Evolutionary conservation across 345 rosid species (phyloP).

Genomic region (Lepidium africanum): DNA sequence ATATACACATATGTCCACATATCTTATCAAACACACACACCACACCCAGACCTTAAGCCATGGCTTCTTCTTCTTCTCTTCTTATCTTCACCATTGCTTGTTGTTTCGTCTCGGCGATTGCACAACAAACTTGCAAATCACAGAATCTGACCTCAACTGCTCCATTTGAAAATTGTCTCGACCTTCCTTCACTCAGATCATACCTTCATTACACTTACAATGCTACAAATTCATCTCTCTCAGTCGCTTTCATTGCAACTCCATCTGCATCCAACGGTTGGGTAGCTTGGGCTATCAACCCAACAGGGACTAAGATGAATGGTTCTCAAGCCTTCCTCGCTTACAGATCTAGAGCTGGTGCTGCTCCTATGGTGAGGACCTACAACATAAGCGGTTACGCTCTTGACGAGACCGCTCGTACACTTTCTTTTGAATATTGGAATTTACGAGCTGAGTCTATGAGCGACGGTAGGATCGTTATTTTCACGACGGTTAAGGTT

Average conservation of each 20-base stretch:
- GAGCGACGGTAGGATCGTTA: conserved; percentile 14
- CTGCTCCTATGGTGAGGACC: conserved; percentile 28
- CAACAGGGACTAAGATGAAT: conserved; percentile 37
- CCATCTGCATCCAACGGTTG: conserved; percentile 49
- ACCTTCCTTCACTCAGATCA: conserved; percentile 43
- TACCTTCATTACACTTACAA: conserved; percentile 69
- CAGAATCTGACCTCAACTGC: conserved; percentile 29
- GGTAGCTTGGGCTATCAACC: conserved; percentile 82
- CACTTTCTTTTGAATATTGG: conserved; percentile 54
- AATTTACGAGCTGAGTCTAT: conserved; percentile 34
- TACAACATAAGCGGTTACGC: conserved; percentile 40
- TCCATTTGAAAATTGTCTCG: conserved; percentile 35
- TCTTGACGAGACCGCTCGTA: conserved; percentile 7
- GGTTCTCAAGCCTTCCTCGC: conserved; percentile 73
- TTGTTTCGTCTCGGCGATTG: conserved; percentile 21
- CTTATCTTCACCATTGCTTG: conserved; percentile 10
- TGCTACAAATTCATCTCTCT: conserved; percentile 63
- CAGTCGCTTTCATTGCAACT: conserved; percentile 59
- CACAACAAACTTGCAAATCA: conserved; percentile 48
- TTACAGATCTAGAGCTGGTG: conserved; percentile 28
- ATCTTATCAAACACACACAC: neutral
- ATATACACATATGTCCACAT: neutral
- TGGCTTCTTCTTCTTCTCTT: conserved; percentile 3
- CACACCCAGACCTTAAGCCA: neutral
- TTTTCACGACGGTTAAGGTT: conserved; percentile 53